Evolutionary conservation across 2,329 filamentous ascomycete species (phyloP).

Genomic region (Beauveria brongniartii): DNA sequence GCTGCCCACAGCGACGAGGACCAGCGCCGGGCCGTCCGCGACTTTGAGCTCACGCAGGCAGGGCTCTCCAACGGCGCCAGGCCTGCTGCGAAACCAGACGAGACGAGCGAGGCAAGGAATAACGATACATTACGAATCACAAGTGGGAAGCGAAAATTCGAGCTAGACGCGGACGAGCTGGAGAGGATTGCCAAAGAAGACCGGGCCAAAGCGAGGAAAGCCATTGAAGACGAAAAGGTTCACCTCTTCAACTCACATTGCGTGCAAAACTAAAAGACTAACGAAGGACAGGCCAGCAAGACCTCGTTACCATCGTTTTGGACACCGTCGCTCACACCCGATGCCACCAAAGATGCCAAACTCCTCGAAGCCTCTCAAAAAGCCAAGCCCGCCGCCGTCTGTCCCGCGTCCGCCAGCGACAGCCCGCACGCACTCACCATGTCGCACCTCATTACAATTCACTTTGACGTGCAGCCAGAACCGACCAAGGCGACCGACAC

Average conservation of each 20-base stretch:
- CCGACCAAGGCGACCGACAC: constrained; percentile 34
- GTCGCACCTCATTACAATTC: constrained; percentile 65
- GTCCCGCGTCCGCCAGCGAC: constrained; percentile 62
- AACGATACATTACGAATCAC: constrained; percentile 13
- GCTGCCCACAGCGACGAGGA: constrained; percentile 61
- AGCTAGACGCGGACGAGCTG: constrained; percentile 67
- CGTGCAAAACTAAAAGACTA: constrained; percentile 11
- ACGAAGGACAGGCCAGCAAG: constrained; percentile 44
- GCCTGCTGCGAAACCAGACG: constrained; percentile 23
- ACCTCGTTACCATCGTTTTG: constrained; percentile 78
- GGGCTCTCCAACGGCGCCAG: constrained; percentile 39
- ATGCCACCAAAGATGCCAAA: constrained; percentile 32
- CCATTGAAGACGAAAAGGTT: constrained; percentile 66
- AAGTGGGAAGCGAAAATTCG: constrained; percentile 61
- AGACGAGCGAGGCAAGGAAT: constrained; percentile 17
- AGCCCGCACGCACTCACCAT: constrained; percentile 68
- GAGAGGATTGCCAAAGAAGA: constrained; percentile 62
- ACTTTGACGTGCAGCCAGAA: constrained; percentile 64
- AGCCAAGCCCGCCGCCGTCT: constrained; percentile 61
- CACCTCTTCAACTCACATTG: background rate
- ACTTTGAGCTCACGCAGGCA: constrained; percentile 81
- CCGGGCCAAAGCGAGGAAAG: constrained; percentile 58
- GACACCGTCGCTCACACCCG: constrained; percentile 77
- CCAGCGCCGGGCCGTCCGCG: constrained; percentile 58
- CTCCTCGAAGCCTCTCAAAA: constrained; percentile 51